These are phyloP conservation scores for Adenanthera pavonina DNA, from an alignment of 306 rosid genomes.

Conservation along the genomic window DNA sequence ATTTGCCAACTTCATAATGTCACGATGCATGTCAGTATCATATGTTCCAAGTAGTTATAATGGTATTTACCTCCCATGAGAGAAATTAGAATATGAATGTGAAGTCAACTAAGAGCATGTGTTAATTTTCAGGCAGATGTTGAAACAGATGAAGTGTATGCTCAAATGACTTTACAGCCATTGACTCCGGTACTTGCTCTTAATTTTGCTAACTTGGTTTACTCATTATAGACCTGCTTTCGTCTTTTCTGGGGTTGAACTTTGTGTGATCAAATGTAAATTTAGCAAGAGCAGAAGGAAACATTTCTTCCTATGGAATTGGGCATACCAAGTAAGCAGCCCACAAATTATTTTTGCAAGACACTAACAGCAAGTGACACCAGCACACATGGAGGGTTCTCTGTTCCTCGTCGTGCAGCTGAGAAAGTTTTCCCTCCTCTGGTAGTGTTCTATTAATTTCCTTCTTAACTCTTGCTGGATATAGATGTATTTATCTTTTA, in stretches of 20 bases:
- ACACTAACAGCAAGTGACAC: slow-evolving; percentile 90
- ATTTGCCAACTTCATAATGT: slow-evolving; percentile 86
- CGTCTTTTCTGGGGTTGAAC: slow-evolving; percentile 21
- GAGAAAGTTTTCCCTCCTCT: slow-evolving; percentile 92
- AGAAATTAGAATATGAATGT: neutral
- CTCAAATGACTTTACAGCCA: slow-evolving; percentile 90
- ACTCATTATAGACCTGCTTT: neutral
- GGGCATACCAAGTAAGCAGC: slow-evolving; percentile 86
- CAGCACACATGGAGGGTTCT: slow-evolving; percentile 91
- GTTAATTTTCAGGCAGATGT: slow-evolving; percentile 81
- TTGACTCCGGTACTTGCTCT: slow-evolving; percentile 59
- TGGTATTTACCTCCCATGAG: slow-evolving; percentile 7
- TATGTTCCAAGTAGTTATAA: slow-evolving; percentile 19
- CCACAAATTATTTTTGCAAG: slow-evolving; percentile 89
- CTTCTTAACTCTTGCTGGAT: slow-evolving; percentile 34
- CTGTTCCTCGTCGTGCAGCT: slow-evolving; percentile 95
- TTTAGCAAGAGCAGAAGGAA: slow-evolving; percentile 86
- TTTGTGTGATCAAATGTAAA: slow-evolving; percentile 3
- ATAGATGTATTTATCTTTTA: slow-evolving; percentile 36
- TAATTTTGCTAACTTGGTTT: neutral
- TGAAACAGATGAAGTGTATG: slow-evolving; percentile 91
- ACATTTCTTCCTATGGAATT: slow-evolving; percentile 86
- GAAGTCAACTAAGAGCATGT: slow-evolving; percentile 28
- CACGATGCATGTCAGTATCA: slow-evolving; percentile 80
- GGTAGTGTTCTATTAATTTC: slow-evolving; percentile 47